Evolutionary conservation across 352 stramenopile species (phyloP), one percentile per base, ranked within the genome.

Genomic region (Aphanomyces invadans): DNA sequence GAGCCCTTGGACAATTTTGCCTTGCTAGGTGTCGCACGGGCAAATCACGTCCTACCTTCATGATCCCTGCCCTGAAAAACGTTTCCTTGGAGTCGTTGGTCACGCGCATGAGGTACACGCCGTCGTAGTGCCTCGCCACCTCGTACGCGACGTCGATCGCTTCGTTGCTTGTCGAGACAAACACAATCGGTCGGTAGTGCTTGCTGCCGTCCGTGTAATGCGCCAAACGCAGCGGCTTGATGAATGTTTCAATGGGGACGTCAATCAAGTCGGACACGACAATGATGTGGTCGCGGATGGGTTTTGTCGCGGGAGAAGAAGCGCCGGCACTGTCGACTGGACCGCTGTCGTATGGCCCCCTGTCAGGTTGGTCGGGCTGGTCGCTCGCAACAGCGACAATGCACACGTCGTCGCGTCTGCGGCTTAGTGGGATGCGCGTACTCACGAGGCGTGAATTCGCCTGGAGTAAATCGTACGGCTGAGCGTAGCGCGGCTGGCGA

Each of bases 41-140:
- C 3, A 4, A 17, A 11, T 5, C 12, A 5, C 23, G 15, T 56
- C 19, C 19, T 31, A 66, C 59, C 59, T 66, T 71, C 28, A 86
- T 62, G n/a, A 89, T 78, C 39, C 82, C 83, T 0, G 80, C 80
- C 7, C 77, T 73, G 49, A 89, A 64, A 1, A 87, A 63, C 49
- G 83, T 76, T 10, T 71, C 69, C 44, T 85, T 86, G 5, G 80
- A 89, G 45, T 86, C 76, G 9, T 68, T 63, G 23, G 71, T 70
- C 3, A 77, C 78, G 26, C 81, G 59, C 74, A 89, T 85, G n/a
- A 86, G 54, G 57, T 76, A 89, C 29, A 77, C 81, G 55, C 84
- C 77, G 32, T 74, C 69, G 65, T 81, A 87, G 23, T 68, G 65
- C 32, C 76, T 68, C 2, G 86, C 70, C 19, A 73, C 65, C 4